Conservation (phyloP, 2,329 filamentous ascomycete genomes). For the Alternaria incomplexa region DNA sequence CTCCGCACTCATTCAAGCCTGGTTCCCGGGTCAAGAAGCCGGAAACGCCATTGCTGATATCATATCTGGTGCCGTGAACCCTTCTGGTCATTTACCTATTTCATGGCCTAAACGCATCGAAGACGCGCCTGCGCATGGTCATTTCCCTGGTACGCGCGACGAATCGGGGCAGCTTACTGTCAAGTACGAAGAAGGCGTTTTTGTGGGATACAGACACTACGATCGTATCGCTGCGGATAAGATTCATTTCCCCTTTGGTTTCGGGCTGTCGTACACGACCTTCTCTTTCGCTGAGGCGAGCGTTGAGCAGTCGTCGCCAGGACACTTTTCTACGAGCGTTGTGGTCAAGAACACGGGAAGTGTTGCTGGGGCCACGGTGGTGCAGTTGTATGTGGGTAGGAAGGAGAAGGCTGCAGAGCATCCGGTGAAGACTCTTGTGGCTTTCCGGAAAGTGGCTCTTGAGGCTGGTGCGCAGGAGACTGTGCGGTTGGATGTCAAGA, state of each 20-base stretch:
- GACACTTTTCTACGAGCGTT: slow-evolving; percentile 41
- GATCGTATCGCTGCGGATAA: slow-evolving; percentile 66
- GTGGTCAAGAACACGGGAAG: slow-evolving; percentile 60
- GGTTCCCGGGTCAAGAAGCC: slow-evolving; percentile 52
- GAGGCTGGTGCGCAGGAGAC: slow-evolving; percentile 63
- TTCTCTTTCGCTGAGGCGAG: slow-evolving; percentile 56
- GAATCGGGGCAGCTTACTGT: slow-evolving; percentile 65
- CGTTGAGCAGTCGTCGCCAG: slow-evolving; percentile 67
- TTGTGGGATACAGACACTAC: slow-evolving; percentile 63
- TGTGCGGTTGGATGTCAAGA: slow-evolving; percentile 56
- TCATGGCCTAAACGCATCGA: slow-evolving; percentile 48
- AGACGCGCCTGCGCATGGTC: slow-evolving; percentile 45
- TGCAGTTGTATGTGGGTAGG: slow-evolving; percentile 66
- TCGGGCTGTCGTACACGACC: slow-evolving; percentile 48
- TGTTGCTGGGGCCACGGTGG: slow-evolving; percentile 57
- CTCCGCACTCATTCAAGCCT: slow-evolving; percentile 49
- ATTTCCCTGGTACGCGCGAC: slow-evolving; percentile 49
- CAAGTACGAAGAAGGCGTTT: slow-evolving; percentile 59
- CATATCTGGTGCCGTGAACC: slow-evolving; percentile 49
- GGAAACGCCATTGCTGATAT: slow-evolving; percentile 53
- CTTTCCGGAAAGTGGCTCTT: slow-evolving; percentile 69
- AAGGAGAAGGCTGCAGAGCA: slow-evolving; percentile 46
- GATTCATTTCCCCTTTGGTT: slow-evolving; percentile 49
- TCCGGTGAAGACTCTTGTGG: slow-evolving; percentile 71
- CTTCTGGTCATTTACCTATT: slow-evolving; percentile 48